A percentile compares a stretch with the other conserved stretches of the same genome.
phyloP scores from a whole-genome alignment of 2,329 filamentous ascomycete genomes.

The Apiospora sp. region DNA sequence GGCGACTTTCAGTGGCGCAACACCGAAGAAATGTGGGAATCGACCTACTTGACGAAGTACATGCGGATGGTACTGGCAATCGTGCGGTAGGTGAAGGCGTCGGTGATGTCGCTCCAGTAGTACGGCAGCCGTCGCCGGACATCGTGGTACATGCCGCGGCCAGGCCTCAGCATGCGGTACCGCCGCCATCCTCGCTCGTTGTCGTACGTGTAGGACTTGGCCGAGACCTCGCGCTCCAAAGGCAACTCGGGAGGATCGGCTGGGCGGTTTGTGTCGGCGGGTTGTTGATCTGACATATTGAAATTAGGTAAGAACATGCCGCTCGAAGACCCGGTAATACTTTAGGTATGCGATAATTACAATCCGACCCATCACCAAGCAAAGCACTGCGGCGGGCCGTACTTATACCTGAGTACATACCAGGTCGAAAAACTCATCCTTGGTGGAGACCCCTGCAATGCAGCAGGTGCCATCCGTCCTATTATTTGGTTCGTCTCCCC shows the following conservation, averaged over 20 bases:
- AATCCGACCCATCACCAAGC: too few species aligned
- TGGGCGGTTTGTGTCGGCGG: not conserved
- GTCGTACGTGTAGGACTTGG: constrained; percentile 43
- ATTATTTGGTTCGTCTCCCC: not conserved
- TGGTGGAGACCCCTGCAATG: too few species aligned
- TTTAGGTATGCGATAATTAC: too few species aligned
- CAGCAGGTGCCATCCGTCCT: too few species aligned
- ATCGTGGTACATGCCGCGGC: constrained; percentile 63
- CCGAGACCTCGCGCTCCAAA: not conserved
- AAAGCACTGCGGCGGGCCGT: not conserved
- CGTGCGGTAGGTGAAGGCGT: constrained; percentile 62
- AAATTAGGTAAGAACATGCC: too few species aligned
- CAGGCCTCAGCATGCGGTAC: constrained; percentile 51
- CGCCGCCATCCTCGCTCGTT: constrained; percentile 48
- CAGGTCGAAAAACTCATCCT: not conserved
- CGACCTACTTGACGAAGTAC: constrained; percentile 62
- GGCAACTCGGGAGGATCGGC: not conserved
- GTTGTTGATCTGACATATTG: not conserved
- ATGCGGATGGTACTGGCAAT: constrained; percentile 63
- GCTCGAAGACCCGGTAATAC: too few species aligned
- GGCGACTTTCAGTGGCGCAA: too few species aligned
- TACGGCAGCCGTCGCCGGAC: constrained; percentile 54
- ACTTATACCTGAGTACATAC: not conserved
- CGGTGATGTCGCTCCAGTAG: constrained; percentile 62
- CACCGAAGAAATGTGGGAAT: not conserved